Evolutionary conservation across 73 alveolate species (phyloP), one percentile per base, ranked within the genome.

Genomic region (Paramecium biaurelia): DNA sequence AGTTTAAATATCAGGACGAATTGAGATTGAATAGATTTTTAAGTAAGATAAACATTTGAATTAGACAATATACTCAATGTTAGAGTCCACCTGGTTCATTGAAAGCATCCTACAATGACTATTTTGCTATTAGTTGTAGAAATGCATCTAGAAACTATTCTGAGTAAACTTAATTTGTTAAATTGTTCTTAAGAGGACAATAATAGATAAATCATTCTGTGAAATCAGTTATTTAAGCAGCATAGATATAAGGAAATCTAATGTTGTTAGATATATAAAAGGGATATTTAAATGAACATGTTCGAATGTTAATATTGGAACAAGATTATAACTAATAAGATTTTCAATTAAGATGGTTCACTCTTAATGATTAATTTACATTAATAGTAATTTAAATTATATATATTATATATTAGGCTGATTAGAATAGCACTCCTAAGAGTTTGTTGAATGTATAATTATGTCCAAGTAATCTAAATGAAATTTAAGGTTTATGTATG

Each of bases 111-210:
- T 79, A 79, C 47, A 79, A 79, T 47, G 70, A 79, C 18, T 79
- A 79, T 42, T 79, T 79, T 79, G 90, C 90, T 21, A 47, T 79
- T 23, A 79, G 90, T 79, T 79, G 90, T 45, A 79, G 74, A 45
- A 79, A 79, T 47, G 23, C 21, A 41, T 79, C 90, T 24, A 42
- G 26, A 18, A 30, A 45, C 1, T 43, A 24, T 21, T 24, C 34
- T 20, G 76, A 79, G 10, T 18, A 79, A 47, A 47, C 74, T 20
- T 37, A 79, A 42, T 79, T 24, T 45, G 74, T 79, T 7, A 79
- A 79, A 45, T 41, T 79, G 7, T 79, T 79, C 15, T 30, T 79
- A 21, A 79, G 90, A 20, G 90, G 84, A 26, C 49, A 63, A 63
- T 63, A 26, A 3, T 20, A 63, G 28, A 11, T 14, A 63, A 63